Conservation (phyloP, 2,329 filamentous ascomycete genomes). For the Diaporthe helianthi region DNA sequence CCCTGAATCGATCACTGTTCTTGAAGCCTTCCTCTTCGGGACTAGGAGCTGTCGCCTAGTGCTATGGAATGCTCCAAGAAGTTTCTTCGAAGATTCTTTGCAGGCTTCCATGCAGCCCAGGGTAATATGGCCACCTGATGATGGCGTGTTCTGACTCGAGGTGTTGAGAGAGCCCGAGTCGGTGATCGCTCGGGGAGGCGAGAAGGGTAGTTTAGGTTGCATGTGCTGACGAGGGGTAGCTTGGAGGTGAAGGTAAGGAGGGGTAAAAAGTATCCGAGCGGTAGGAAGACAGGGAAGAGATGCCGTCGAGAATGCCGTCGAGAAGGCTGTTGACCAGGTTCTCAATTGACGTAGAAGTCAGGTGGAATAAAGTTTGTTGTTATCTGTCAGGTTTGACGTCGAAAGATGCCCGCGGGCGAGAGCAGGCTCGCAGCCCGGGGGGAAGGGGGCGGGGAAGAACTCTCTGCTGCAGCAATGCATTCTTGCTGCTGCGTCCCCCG, state of each 20-base stretch:
- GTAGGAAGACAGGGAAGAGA: constrained; percentile 18
- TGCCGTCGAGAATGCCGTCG: constrained; percentile 28
- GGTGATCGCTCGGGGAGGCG: constrained; percentile 22
- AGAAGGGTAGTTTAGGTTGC: not conserved
- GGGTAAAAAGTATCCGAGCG: constrained; percentile 11
- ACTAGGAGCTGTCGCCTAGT: not conserved
- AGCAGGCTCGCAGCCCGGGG: constrained; percentile 14
- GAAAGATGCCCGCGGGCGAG: constrained; percentile 1
- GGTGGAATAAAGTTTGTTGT: constrained; percentile 28
- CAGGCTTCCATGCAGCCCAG: constrained; percentile 29
- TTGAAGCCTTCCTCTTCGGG: not conserved
- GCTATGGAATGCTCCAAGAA: constrained; percentile 14
- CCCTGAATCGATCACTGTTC: constrained; percentile 22
- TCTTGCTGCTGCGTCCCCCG: not conserved
- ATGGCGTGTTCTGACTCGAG: constrained; percentile 23
- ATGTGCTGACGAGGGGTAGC: constrained; percentile 12
- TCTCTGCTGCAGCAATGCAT: not conserved
- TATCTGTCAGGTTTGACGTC: constrained; percentile 23
- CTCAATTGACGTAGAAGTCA: constrained; percentile 23
- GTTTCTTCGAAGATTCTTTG: constrained; percentile 23
- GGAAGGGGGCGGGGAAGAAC: constrained; percentile 5
- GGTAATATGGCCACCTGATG: constrained; percentile 18
- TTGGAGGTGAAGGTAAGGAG: constrained; percentile 13
- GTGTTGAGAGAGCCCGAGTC: constrained; percentile 5
- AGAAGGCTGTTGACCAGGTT: constrained; percentile 1